These are phyloP conservation scores for Lumnitzera littorea DNA, from an alignment of 345 rosid genomes.

Conservation along the genomic window DNA sequence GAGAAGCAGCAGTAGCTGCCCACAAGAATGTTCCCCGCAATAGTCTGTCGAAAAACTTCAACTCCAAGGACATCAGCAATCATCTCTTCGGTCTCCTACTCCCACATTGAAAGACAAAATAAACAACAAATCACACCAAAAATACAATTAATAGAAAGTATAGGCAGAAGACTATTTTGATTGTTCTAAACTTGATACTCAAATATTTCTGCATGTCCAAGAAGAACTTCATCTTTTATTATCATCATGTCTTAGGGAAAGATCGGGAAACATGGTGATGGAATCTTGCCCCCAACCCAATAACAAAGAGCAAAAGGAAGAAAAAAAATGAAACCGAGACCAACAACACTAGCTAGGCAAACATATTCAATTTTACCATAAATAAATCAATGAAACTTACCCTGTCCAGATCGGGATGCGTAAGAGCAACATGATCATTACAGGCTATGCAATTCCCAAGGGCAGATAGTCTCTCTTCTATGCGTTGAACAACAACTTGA, in stretches of 20 bases:
- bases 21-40: slow-evolving; percentile 88
- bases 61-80: slow-evolving; percentile 95
- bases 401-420: slow-evolving; percentile 87
- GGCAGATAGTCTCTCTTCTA: slow-evolving; percentile 91
- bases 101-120: not conserved
- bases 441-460: slow-evolving; percentile 94
- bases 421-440: slow-evolving; percentile 93
- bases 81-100: slow-evolving; percentile 82
- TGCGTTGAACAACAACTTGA: slow-evolving; percentile 78
- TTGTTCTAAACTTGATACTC: too few species aligned
- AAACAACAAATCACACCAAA: not conserved
- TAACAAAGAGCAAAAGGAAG: not conserved
- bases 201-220: too few species aligned
- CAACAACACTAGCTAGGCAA: not conserved
- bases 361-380: too few species aligned
- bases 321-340: not conserved
- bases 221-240: too few species aligned
- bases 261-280: too few species aligned
- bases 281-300: too few species aligned
- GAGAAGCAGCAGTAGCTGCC: slow-evolving; percentile 89
- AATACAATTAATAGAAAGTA: not conserved
- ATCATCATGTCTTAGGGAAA: too few species aligned
- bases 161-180: too few species aligned
- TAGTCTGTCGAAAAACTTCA: slow-evolving; percentile 91
- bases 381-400: slow-evolving; percentile 16